These are phyloP conservation scores for Phaeosphaeriaceae sp. DNA, from an alignment of 2,329 filamentous ascomycete species.

Conservation along the genomic window DNA sequence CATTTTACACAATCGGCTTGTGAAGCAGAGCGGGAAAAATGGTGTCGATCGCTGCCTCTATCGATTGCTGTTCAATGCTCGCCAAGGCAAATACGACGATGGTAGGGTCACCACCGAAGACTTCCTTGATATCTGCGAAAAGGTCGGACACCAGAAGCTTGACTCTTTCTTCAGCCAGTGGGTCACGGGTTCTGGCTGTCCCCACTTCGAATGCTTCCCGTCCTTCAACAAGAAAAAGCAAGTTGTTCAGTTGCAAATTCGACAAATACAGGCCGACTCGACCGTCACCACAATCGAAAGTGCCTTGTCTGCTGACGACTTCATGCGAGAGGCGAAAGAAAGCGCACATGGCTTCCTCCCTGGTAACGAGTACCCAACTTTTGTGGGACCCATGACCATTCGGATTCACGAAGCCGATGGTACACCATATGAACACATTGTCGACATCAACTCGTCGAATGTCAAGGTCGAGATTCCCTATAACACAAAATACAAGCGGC, in stretches of 20 bases:
- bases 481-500: slow-evolving; percentile 97
- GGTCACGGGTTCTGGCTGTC: slow-evolving; percentile 88
- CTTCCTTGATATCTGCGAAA: slow-evolving; percentile 86
- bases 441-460: slow-evolving; percentile 87
- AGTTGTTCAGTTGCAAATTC: slow-evolving; percentile 89
- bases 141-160: slow-evolving; percentile 83
- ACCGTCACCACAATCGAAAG: slow-evolving; percentile 34
- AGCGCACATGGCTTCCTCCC: slow-evolving; percentile 72
- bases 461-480: slow-evolving; percentile 95
- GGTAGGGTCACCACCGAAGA: slow-evolving; percentile 74
- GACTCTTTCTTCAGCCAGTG: slow-evolving; percentile 95
- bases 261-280: slow-evolving; percentile 62
- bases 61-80: slow-evolving; percentile 83
- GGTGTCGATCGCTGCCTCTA: slow-evolving; percentile 87
- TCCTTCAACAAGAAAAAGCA: slow-evolving; percentile 98
- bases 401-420: slow-evolving; percentile 97
- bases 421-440: slow-evolving; percentile 96
- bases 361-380: slow-evolving; percentile 76
- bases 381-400: slow-evolving; percentile 97
- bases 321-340: slow-evolving; percentile 86
- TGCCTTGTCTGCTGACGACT: slow-evolving; percentile 72
- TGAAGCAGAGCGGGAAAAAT: slow-evolving; percentile 84
- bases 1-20: slow-evolving; percentile 88
- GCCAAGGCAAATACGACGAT: slow-evolving; percentile 77
- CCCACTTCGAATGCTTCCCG: slow-evolving; percentile 83